phyloP scores from a whole-genome alignment of 2,329 filamentous ascomycete species.

The Curvularia lunata region DNA sequence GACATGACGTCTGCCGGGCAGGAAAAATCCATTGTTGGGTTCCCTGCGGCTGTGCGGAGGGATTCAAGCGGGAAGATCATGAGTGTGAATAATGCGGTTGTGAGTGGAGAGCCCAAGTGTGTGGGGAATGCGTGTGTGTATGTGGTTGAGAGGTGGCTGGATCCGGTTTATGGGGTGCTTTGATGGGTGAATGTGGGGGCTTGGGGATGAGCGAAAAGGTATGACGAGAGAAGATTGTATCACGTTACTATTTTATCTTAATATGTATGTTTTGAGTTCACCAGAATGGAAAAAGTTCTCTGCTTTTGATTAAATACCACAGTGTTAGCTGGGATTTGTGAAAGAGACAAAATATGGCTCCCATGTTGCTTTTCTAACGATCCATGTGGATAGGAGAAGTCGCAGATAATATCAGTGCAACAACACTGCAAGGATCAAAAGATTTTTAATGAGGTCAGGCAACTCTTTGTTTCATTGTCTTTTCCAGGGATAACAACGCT shows the following conservation, averaged over 20 bases:
- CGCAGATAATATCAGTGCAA: neutral
- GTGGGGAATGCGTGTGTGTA: neutral
- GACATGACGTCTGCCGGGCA: neutral
- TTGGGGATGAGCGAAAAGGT: too few species aligned
- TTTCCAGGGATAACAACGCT: neutral
- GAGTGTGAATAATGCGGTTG: slow-evolving; percentile 2
- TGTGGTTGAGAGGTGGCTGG: neutral
- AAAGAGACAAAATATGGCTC: too few species aligned
- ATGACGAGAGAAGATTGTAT: too few species aligned
- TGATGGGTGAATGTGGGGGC: neutral
- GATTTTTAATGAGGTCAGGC: neutral
- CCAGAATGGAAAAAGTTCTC: too few species aligned
- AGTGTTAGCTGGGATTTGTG: too few species aligned
- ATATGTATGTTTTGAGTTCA: too few species aligned
- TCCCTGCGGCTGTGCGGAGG: neutral
- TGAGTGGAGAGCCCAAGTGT: neutral
- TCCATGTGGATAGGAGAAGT: neutral
- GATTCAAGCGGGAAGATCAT: neutral
- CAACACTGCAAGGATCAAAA: neutral
- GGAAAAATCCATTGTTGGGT: slow-evolving; percentile 2
- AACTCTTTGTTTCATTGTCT: slow-evolving; percentile 1
- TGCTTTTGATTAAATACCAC: too few species aligned
- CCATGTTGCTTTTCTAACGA: too few species aligned
- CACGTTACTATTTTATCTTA: too few species aligned
- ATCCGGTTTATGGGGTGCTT: neutral